A percentile compares a stretch with the other conserved stretches of the same genome.
phyloP scores from a whole-genome alignment of 2,329 filamentous ascomycete species.

The Fusarium coicis region DNA sequence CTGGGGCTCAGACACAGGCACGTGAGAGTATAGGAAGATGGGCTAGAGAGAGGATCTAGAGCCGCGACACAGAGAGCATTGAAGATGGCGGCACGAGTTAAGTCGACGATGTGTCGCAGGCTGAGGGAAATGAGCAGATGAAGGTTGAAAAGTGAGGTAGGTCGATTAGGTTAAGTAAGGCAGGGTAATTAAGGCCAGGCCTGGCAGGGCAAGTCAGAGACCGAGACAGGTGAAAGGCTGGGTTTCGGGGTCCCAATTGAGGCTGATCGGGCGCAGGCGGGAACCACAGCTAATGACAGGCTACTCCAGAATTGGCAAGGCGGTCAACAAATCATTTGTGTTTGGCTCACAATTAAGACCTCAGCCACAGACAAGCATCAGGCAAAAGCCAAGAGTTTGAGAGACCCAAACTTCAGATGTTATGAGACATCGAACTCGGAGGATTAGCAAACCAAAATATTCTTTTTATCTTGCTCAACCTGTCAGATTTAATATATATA shows the following conservation, averaged over 20 bases:
- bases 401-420: not conserved
- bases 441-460: not conserved
- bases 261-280: slow-evolving; percentile 42
- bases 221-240: slow-evolving; percentile 33
- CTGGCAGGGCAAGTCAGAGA: not conserved
- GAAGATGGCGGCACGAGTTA: not conserved
- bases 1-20: slow-evolving; percentile 21
- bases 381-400: slow-evolving; percentile 11
- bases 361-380: slow-evolving; percentile 27
- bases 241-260: slow-evolving; percentile 40
- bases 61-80: slow-evolving; percentile 18
- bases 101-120: slow-evolving; percentile 1
- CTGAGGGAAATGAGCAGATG: slow-evolving; percentile 16
- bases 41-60: not conserved
- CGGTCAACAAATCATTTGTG: slow-evolving; percentile 38
- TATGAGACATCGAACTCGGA: slow-evolving; percentile 3
- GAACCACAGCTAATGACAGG: slow-evolving; percentile 19
- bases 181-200: not conserved
- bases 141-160: slow-evolving; percentile 23
- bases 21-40: slow-evolving; percentile 26
- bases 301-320: slow-evolving; percentile 41
- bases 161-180: not conserved
- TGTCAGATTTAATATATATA: not conserved
- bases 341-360: slow-evolving; percentile 23
- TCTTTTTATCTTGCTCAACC: not conserved